These are phyloP conservation scores for Pholiota microspora DNA, from an alignment of 768 basidiomycete species.

Conservation along the genomic window DNA sequence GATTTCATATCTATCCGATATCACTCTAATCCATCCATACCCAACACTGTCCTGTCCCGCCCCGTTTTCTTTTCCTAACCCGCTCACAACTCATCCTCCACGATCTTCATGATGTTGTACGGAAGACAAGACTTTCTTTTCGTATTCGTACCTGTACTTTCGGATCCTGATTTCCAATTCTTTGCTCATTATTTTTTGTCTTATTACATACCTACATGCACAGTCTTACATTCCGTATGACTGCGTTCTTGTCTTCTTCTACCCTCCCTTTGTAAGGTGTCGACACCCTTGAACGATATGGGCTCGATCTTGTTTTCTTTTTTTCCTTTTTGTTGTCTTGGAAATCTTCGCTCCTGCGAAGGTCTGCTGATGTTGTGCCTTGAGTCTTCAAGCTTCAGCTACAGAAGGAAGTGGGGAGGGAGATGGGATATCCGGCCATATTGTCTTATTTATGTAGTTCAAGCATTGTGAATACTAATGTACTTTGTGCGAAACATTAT, in stretches of 20 bases:
- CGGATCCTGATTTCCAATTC: neutral
- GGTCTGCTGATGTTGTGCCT: neutral
- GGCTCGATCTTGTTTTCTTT: neutral
- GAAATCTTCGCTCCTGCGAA: neutral
- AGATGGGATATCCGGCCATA: neutral
- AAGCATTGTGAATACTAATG: too few relatives aligned
- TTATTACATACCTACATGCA: neutral
- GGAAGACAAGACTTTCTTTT: neutral
- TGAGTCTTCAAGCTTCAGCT: too few relatives aligned
- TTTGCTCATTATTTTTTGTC: neutral
- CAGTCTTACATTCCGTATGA: neutral
- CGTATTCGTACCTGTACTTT: neutral
- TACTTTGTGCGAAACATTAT: too few relatives aligned
- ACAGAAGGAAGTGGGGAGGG: neutral
- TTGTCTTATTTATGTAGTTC: too few relatives aligned
- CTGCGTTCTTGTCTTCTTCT: neutral
- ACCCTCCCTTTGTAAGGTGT: neutral
- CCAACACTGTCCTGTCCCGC: neutral
- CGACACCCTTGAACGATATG: neutral
- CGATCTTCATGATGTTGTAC: neutral
- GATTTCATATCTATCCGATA: neutral
- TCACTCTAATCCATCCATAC: neutral
- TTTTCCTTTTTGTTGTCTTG: neutral
- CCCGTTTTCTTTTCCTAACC: neutral
- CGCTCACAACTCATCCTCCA: neutral